Conservation (phyloP, 2,329 filamentous ascomycete species). For the Xylariaceae sp. region DNA sequence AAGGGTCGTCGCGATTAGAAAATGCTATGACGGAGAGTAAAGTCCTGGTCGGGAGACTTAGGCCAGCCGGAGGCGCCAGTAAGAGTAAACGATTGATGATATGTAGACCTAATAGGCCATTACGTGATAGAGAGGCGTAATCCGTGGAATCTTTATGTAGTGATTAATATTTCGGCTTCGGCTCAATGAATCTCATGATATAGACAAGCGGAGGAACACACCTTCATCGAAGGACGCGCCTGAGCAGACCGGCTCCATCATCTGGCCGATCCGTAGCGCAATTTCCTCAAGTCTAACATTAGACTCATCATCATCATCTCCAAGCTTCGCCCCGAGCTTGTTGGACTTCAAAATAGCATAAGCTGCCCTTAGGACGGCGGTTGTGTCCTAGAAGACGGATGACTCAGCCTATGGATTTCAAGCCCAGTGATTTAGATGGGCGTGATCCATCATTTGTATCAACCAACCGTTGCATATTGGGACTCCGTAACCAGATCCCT, state of each 20-base stretch:
- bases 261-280: conserved; percentile 33
- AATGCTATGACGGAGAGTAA: conserved; percentile 34
- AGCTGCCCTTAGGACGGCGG: conserved; percentile 13
- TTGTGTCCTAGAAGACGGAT: conserved; percentile 8
- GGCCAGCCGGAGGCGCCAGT: conserved; percentile 8
- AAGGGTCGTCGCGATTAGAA: conserved; percentile 26
- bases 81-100: conserved; percentile 28
- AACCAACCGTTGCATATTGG: conserved; percentile 15
- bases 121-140: conserved; percentile 21
- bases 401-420: conserved; percentile 7
- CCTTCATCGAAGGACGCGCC: conserved; percentile 24
- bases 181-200: neutral
- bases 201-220: neutral
- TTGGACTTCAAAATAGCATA: conserved; percentile 16
- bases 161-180: neutral
- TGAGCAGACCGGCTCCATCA: conserved; percentile 25
- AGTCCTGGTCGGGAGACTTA: conserved; percentile 11
- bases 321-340: neutral
- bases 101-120: conserved; percentile 25
- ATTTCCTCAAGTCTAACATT: conserved; percentile 18
- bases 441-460: neutral
- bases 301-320: conserved; percentile 33
- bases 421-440: neutral
- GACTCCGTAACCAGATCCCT: conserved; percentile 1
- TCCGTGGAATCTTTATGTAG: conserved; percentile 23